Percentiles rank a stretch among this genome's conserved stretches.
Evolutionary conservation across 345 rosid genomes (phyloP).

Genomic region (Populus tremula): DNA sequence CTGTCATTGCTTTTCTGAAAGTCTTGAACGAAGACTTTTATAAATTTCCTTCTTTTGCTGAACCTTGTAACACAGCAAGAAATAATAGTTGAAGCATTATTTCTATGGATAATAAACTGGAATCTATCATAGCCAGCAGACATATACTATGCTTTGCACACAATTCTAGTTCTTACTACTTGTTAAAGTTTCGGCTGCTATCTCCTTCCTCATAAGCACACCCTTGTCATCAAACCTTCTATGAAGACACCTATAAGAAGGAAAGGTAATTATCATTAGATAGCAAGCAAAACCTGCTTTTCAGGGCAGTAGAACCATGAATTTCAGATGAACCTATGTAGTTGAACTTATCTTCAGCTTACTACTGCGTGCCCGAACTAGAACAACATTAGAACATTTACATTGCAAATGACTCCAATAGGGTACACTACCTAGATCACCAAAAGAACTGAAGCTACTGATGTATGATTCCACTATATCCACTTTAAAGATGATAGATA

Average conservation of each 20-base stretch:
- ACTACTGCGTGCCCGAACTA: not conserved
- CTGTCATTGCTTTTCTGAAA: not conserved
- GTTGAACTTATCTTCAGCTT: not conserved
- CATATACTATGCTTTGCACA: not conserved
- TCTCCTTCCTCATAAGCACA: not conserved
- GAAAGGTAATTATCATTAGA: not conserved
- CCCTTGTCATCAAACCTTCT: not conserved
- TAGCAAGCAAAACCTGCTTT: not conserved
- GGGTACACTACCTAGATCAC: not conserved
- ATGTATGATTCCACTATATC: not conserved
- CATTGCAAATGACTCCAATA: not conserved
- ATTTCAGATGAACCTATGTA: not conserved
- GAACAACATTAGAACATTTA: slow-evolving; percentile 3
- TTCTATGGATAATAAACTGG: not conserved
- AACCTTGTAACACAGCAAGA: not conserved
- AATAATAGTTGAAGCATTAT: not conserved
- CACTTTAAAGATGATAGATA: not conserved
- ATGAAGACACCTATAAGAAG: slow-evolving; percentile 5
- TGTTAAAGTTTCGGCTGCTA: not conserved
- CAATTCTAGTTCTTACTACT: not conserved
- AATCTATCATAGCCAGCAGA: not conserved
- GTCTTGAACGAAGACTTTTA: not conserved
- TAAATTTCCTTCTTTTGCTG: not conserved
- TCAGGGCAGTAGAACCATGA: not conserved
- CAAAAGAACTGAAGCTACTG: not conserved